Evolutionary conservation across 2,329 filamentous ascomycete genomes (phyloP).

Genomic region (Ceratocystis alfenasii): DNA sequence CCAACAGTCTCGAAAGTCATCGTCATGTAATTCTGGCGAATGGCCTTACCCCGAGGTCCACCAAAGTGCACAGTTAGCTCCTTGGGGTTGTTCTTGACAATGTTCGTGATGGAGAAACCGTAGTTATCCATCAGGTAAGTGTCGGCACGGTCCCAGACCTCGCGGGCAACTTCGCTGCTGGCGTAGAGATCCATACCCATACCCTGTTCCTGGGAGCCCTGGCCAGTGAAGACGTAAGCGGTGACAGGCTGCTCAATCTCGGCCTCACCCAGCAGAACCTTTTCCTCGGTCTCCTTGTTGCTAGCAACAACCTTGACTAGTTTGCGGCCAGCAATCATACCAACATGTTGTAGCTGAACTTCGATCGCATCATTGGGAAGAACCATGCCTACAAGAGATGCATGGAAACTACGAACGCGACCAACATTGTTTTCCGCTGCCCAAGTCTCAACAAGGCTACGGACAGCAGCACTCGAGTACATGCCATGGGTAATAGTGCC

Average conservation of each 20-base stretch:
- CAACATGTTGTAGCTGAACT: constrained; percentile 89
- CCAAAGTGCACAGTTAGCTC: constrained; percentile 98
- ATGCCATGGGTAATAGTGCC: constrained; percentile 98
- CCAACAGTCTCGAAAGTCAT: constrained; percentile 99
- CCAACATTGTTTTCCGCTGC: constrained; percentile 97
- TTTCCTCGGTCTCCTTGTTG: constrained; percentile 93
- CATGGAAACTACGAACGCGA: constrained; percentile 93
- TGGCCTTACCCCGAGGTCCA: constrained; percentile 89
- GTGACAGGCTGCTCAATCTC: constrained; percentile 97
- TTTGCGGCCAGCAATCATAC: constrained; percentile 96
- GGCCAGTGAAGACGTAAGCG: constrained; percentile 94
- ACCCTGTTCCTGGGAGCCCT: constrained; percentile 95
- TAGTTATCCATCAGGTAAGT: constrained; percentile 98
- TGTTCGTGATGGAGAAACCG: constrained; percentile 95
- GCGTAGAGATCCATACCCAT: constrained; percentile 99
- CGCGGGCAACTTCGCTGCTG: constrained; percentile 85
- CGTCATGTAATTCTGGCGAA: constrained; percentile 97
- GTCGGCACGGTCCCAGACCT: constrained; percentile 96
- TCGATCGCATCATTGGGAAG: constrained; percentile 90
- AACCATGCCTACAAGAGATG: constrained; percentile 95
- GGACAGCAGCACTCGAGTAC: constrained; percentile 95
- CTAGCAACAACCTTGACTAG: constrained; percentile 97
- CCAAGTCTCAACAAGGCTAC: constrained; percentile 95
- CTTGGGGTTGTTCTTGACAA: constrained; percentile 98
- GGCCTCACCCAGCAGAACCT: constrained; percentile 86